phyloP scores from a whole-genome alignment of 352 stramenopile genomes.

The Globisporangium mamillatum region DNA sequence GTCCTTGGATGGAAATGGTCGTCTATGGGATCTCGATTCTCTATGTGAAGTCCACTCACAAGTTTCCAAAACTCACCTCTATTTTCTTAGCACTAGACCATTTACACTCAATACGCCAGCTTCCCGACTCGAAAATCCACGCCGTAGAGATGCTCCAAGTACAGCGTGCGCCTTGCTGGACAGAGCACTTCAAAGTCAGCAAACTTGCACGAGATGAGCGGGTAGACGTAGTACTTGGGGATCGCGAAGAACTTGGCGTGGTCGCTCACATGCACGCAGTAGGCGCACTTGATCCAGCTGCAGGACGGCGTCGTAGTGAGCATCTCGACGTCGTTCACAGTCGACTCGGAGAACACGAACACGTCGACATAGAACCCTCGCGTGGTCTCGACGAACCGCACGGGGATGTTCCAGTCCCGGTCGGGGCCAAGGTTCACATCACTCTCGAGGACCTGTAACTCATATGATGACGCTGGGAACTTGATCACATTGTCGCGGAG shows the following conservation, averaged over 20 bases:
- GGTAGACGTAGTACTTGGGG: slow-evolving; percentile 44
- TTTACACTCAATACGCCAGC: not conserved
- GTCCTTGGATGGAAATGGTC: too few relatives aligned
- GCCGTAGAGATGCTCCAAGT: slow-evolving; percentile 60
- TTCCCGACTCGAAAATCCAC: slow-evolving; percentile 31
- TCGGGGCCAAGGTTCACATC: slow-evolving; percentile 26
- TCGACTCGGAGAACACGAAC: slow-evolving; percentile 51
- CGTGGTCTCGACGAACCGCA: slow-evolving; percentile 48
- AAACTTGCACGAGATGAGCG: slow-evolving; percentile 45
- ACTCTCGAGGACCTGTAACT: slow-evolving; percentile 54
- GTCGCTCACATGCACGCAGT: slow-evolving; percentile 35
- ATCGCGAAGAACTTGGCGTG: slow-evolving; percentile 36
- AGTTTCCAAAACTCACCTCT: too few relatives aligned
- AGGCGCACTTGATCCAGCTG: slow-evolving; percentile 43
- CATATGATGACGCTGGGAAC: slow-evolving; percentile 28
- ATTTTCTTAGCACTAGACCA: not conserved
- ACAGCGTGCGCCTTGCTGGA: slow-evolving; percentile 39
- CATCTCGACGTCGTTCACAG: slow-evolving; percentile 28
- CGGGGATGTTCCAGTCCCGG: slow-evolving; percentile 54
- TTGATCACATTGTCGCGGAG: slow-evolving; percentile 29
- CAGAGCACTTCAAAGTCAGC: slow-evolving; percentile 47
- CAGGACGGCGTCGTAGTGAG: slow-evolving; percentile 36
- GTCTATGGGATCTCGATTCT: too few relatives aligned
- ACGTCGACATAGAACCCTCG: slow-evolving; percentile 69
- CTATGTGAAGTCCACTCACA: too few relatives aligned